These are phyloP conservation scores for Rhododendron ferrugineum DNA, from an alignment of 148 eudicot genomes.

Conservation along the genomic window DNA sequence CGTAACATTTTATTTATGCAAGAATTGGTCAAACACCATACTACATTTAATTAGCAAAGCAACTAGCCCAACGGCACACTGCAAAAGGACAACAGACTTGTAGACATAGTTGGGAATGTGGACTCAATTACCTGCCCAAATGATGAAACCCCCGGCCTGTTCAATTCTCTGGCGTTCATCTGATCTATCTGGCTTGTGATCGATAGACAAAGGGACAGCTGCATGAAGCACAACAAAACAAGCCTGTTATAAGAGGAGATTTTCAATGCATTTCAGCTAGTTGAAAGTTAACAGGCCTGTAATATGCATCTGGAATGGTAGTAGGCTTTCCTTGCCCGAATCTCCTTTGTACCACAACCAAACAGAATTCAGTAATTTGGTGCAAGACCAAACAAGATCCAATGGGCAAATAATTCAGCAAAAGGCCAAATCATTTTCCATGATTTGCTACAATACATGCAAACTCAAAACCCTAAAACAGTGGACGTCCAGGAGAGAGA, in stretches of 20 bases:
- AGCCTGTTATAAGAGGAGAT: background rate
- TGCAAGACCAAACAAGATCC: slow-evolving; percentile 5
- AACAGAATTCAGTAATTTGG: background rate
- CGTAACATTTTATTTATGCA: background rate
- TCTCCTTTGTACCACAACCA: background rate
- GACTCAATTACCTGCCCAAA: slow-evolving; percentile 59
- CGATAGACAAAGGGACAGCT: slow-evolving; percentile 64
- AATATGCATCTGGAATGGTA: background rate
- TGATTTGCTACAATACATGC: background rate
- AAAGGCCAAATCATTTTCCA: background rate
- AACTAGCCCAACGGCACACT: background rate
- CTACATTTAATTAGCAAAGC: background rate
- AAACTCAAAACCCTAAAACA: background rate
- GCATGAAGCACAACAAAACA: slow-evolving; percentile 21
- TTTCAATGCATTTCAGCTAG: background rate
- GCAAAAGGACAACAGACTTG: background rate
- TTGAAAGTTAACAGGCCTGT: background rate
- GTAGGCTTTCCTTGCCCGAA: background rate
- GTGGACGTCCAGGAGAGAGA: background rate
- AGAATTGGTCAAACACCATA: background rate
- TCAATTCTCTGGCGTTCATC: slow-evolving; percentile 83
- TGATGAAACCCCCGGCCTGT: slow-evolving; percentile 67
- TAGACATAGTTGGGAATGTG: background rate
- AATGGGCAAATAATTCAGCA: background rate
- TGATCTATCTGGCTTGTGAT: slow-evolving; percentile 74